Evolutionary conservation across 345 rosid species (phyloP), one percentile per base, ranked within the genome.

Genomic region (Pelargonium nanum): DNA sequence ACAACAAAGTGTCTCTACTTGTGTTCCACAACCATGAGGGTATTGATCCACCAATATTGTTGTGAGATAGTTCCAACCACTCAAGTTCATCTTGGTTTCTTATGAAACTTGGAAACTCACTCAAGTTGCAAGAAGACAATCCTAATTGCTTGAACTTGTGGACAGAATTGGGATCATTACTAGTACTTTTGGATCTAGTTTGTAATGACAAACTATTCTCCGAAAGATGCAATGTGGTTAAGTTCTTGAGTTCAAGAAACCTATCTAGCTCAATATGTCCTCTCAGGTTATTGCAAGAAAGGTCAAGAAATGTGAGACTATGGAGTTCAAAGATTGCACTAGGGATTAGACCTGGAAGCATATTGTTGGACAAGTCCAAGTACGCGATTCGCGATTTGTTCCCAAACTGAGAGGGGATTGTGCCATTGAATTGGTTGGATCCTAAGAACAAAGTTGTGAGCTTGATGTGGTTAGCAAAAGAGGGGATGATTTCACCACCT

Each of bases 81-180:
- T 13, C 8, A 60, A 61, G 28, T 19, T 26, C 28, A 8, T 44
- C 53, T 19, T 30, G 66, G 19, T 40, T 40, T 5, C 17, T 1
- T 16, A 61, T 15, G 51, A 68, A 16, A 17, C 19, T 44, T 5
- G 66, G 66, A 12, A 68, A 55, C 32, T 22, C 28, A 15, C 13
- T 55, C 7, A 68, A 25, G 53, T 50, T 55, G 56, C 71, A 68
- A 13, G 61, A 68, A 48, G 61, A 60, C 6, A 68, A 44, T 7
- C 30, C 8, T 13, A 68, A 24, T 10, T 51, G 0, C 22, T 1
- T 22, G 7, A 60, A 34, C 0, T 48, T 22, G 26, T 13, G 26
- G 0, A n/a, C 23, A 21, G 22, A 23, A 60, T 21, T 20, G 4
- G 9, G 63, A 40, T 30, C 48, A 9, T 28, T 45, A 23, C n/a